These are phyloP conservation scores for Thalassiosira allenii DNA, from an alignment of 352 stramenopile genomes.

Conservation along the genomic window DNA sequence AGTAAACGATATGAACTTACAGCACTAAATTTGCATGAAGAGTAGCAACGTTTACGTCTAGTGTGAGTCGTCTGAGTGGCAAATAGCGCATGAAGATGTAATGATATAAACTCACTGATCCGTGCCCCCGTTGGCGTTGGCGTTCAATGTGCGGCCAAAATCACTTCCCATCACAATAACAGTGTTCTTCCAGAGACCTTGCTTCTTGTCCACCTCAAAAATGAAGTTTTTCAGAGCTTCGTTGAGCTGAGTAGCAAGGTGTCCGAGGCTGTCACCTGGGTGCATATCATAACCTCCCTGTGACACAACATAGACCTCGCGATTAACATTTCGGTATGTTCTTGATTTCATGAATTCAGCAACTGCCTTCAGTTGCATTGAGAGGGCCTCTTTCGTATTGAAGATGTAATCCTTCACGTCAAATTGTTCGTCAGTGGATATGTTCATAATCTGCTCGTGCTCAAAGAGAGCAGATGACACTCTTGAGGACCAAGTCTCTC, in stretches of 20 bases:
- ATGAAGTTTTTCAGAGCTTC: constrained; percentile 32
- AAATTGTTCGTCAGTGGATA: no score
- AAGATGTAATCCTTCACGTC: no score
- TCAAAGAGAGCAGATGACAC: constrained; percentile 20
- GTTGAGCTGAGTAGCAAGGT: constrained; percentile 35
- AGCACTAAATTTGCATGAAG: no score
- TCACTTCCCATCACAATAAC: constrained; percentile 38
- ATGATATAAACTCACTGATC: no score
- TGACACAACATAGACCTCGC: not conserved
- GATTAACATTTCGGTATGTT: not conserved
- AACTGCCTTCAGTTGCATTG: no score
- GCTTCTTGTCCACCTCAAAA: constrained; percentile 50
- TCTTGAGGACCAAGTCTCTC: constrained; percentile 21
- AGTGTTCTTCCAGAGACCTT: constrained; percentile 44
- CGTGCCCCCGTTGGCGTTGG: constrained; percentile 59
- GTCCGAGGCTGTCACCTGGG: not conserved
- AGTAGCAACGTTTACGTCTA: no score
- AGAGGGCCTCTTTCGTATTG: no score
- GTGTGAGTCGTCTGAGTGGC: no score
- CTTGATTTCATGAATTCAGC: not conserved
- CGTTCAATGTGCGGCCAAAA: constrained; percentile 58
- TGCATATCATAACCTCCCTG: not conserved
- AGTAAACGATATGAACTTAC: no score
- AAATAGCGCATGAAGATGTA: no score
- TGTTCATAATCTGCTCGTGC: no score